Evolutionary conservation across 1,284 basidiomycete genomes (phyloP).

Genomic region (Taiwanofungus camphoratus): DNA sequence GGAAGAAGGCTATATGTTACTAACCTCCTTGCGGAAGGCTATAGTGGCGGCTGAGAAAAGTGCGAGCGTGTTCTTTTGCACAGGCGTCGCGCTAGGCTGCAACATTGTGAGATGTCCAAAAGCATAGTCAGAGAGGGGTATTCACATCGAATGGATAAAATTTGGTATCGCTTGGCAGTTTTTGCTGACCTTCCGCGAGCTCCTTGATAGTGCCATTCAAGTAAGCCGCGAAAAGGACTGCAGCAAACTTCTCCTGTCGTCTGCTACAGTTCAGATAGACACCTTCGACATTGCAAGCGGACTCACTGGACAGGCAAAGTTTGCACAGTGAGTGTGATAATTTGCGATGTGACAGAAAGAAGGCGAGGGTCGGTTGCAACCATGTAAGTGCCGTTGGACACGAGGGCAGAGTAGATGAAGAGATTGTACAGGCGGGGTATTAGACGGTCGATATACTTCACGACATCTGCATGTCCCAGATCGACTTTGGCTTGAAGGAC

Average conservation of each 20-base stretch:
- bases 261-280: conserved; percentile 25
- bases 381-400: conserved; percentile 25
- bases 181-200: conserved; percentile 51
- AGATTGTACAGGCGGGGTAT: conserved; percentile 68
- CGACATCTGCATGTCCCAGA: conserved; percentile 60
- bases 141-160: conserved; percentile 46
- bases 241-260: conserved; percentile 53
- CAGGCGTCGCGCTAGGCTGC: conserved; percentile 39
- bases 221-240: conserved; percentile 53
- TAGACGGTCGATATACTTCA: conserved; percentile 73
- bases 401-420: conserved; percentile 54
- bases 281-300: not conserved
- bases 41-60: conserved; percentile 66
- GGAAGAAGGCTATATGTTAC: conserved; percentile 9
- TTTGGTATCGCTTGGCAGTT: conserved; percentile 30
- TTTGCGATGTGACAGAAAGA: conserved; percentile 55
- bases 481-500: conserved; percentile 66
- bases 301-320: conserved; percentile 60
- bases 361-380: conserved; percentile 60
- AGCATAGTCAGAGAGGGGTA: conserved; percentile 1
- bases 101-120: not conserved
- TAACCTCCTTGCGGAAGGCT: conserved; percentile 61
- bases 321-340: conserved; percentile 68
- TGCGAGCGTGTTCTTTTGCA: conserved; percentile 56
- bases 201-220: conserved; percentile 48